Evolutionary conservation across 2,329 filamentous ascomycete genomes (phyloP), one percentile per base, ranked within the genome.

Genomic region (Colletotrichum orbiculare): DNA sequence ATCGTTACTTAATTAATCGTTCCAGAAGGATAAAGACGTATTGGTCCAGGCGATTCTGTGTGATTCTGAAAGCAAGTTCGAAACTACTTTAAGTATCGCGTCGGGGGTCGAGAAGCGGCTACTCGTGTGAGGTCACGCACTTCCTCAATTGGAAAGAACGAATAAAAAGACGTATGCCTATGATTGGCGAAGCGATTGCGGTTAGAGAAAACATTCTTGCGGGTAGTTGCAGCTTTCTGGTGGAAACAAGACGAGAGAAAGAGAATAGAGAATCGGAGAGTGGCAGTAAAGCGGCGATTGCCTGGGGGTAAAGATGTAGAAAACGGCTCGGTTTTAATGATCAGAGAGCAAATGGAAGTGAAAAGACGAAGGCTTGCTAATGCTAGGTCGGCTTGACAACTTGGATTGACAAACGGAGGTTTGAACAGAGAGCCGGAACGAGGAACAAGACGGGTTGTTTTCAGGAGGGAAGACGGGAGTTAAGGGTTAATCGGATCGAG

Each of bases 191-290:
- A 74, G 81, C 78, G 80, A 79, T 81, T 81, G 81, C 78, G 73
- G 84, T 87, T 86, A 87, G 85, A 87, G 77, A 80, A 77, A 76
- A 75, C 76, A 82, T 81, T 77, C 78, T 58, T 81, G 74, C 59
- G 37, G 52, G 53, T 37, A 33, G 42, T 13, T 41, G 37, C 38
- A 47, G 47, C 35, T 60, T 63, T 66, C 63, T 48, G 47, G 46
- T 46, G 37, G 33, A 39, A 77, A 72, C 57, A 8, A 50, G 35
- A 67, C 54, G 41, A 59, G 55, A 53, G 42, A 65, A 56, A 66
- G 58, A 67, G 58, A 67, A 60, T 49, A 39, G 56, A 64, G 63
- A 64, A 60, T 50, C 63, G 55, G 57, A 63, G 53, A 58, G 17
- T 46, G 48, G 45, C 43, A 66, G 48, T 50, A 67, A 63, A 61